Evolutionary conservation across 805 yeast genomes (phyloP).

Genomic region (Saturnispora kantuleensis): DNA sequence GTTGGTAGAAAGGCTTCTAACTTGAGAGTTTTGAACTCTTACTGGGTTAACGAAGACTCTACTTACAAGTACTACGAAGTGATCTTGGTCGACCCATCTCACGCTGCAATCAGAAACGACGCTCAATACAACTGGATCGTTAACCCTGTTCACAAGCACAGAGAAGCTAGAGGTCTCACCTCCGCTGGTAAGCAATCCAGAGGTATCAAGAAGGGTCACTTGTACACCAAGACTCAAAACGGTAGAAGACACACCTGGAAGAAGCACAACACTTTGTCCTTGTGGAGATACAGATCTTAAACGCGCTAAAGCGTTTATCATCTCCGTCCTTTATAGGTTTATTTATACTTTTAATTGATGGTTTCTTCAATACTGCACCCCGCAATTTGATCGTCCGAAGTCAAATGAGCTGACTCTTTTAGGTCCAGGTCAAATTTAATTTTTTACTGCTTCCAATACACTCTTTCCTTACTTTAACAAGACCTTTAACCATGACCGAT

Average conservation of each 20-base stretch:
- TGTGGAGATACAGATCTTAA: conserved; percentile 98
- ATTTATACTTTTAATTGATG: neutral
- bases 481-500: conserved; percentile 11
- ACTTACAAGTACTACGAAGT: conserved; percentile 99
- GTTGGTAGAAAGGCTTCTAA: conserved; percentile 98
- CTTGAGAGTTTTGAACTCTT: conserved; percentile 98
- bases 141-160: conserved; percentile 99
- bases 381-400: too few relatives aligned
- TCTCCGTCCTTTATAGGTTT: neutral
- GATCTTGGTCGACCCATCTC: conserved; percentile 93
- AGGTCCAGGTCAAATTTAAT: neutral
- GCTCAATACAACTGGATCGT: conserved; percentile 99
- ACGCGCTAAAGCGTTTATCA: neutral
- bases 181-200: conserved; percentile 97
- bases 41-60: conserved; percentile 99
- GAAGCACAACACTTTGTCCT: conserved; percentile 94
- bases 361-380: too few relatives aligned
- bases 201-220: conserved; percentile 99
- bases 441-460: neutral
- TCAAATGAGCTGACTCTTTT: conserved; percentile 2
- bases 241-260: conserved; percentile 99
- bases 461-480: neutral
- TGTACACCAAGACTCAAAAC: conserved; percentile 93
- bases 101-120: conserved; percentile 98
- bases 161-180: conserved; percentile 99